Conservation (phyloP, 371 early-diverging fungal species). For the Choanephora cucurbitarum region DNA sequence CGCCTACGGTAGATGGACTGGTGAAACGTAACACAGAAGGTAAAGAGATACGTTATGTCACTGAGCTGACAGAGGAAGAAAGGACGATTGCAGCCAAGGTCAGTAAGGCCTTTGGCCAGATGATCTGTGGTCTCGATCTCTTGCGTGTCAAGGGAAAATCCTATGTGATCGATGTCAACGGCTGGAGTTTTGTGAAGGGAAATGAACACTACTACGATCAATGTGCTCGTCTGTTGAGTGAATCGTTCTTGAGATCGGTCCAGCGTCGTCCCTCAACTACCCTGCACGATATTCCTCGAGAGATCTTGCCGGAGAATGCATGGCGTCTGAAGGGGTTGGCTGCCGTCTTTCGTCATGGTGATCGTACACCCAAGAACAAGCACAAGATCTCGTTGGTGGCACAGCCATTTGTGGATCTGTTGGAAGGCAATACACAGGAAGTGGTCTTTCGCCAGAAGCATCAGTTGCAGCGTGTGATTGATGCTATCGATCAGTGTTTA, state of each 20-base stretch:
- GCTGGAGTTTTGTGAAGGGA: conserved; percentile 99
- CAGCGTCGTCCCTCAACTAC: conserved; percentile 57
- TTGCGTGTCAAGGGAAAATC: conserved; percentile 84
- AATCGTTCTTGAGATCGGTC: conserved; percentile 44
- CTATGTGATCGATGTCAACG: conserved; percentile 98
- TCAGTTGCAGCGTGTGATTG: conserved; percentile 70
- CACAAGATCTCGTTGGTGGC: conserved; percentile 77
- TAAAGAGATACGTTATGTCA: conserved; percentile 94
- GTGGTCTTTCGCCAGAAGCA: conserved; percentile 78
- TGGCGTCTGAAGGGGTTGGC: conserved; percentile 94
- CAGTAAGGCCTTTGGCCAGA: conserved; percentile 84
- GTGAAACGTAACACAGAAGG: conserved; percentile 96
- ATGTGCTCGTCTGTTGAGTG: conserved; percentile 75
- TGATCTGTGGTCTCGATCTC: conserved; percentile 96
- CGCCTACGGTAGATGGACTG: conserved; percentile 97
- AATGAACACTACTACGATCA: conserved; percentile 91
- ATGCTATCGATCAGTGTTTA: conserved; percentile 66
- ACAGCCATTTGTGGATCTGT: conserved; percentile 67
- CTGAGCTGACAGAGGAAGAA: conserved; percentile 83
- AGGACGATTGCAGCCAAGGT: conserved; percentile 79
- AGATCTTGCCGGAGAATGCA: conserved; percentile 68
- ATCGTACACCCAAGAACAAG: conserved; percentile 98
- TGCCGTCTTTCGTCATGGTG: conserved; percentile 94
- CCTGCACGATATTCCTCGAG: conserved; percentile 58
- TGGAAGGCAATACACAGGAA: conserved; percentile 74